Conservation (phyloP, 148 eudicot species). For the Dysphania ambrosioides region DNA sequence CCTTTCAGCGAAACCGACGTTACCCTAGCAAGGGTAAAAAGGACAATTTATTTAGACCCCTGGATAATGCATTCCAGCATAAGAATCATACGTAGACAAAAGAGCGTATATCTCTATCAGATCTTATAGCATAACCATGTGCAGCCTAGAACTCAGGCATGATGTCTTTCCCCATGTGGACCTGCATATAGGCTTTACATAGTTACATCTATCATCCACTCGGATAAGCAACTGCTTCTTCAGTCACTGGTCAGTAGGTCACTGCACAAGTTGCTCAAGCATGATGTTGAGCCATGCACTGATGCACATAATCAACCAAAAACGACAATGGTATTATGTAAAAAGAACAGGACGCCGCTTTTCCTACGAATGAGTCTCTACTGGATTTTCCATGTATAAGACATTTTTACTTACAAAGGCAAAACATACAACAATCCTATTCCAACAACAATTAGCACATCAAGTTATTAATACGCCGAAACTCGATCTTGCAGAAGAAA, state of each 20-base stretch:
- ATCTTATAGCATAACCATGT: conserved; percentile 9
- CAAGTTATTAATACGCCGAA: conserved; percentile 15
- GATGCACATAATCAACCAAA: background rate
- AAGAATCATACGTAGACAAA: background rate
- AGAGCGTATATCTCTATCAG: background rate
- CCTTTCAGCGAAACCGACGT: no score
- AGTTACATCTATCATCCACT: conserved; percentile 19
- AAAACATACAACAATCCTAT: conserved; percentile 13
- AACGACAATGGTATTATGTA: background rate
- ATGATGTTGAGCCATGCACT: background rate
- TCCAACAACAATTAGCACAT: conserved; percentile 8
- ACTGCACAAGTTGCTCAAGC: conserved; percentile 18
- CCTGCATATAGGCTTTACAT: conserved; percentile 11
- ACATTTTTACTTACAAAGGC: conserved; percentile 22
- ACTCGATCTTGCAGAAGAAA: conserved; percentile 13
- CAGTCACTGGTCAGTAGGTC: no score
- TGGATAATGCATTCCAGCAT: background rate
- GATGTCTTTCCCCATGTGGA: conserved; percentile 10
- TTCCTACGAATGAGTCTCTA: conserved; percentile 8
- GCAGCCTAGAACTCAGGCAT: conserved; percentile 24
- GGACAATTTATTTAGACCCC: background rate
- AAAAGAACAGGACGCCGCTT: conserved; percentile 9
- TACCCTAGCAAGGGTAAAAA: background rate
- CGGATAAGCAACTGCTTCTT: background rate
- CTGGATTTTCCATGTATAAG: conserved; percentile 8